Percentiles rank a stretch among this genome's conserved stretches.
Conservation (phyloP, 495 filamentous ascomycete species). For the Aspergillus affinis region DNA sequence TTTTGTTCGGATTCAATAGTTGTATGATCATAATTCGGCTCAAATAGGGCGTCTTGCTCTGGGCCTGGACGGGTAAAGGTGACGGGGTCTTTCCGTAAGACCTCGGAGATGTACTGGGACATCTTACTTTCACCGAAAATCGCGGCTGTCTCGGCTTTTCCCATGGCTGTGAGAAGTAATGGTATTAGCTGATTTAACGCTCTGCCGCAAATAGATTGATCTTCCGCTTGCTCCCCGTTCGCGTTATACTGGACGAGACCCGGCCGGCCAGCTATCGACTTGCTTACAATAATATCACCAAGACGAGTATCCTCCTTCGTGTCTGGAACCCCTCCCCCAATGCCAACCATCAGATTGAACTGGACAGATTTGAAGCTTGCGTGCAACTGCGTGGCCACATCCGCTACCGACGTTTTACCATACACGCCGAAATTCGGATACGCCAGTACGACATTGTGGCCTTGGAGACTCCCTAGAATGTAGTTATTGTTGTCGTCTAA, state of each 20-base stretch:
- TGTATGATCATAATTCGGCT: slow-evolving; percentile 25
- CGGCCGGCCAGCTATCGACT: slow-evolving; percentile 16
- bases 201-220: slow-evolving; percentile 24
- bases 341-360: slow-evolving; percentile 42
- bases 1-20: slow-evolving; percentile 16
- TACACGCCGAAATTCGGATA: slow-evolving; percentile 17
- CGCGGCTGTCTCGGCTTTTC: slow-evolving; percentile 24
- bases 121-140: slow-evolving; percentile 23
- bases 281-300: slow-evolving; percentile 36
- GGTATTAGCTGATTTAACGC: slow-evolving; percentile 26
- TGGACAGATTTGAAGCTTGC: slow-evolving; percentile 33
- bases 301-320: slow-evolving; percentile 32
- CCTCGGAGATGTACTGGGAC: slow-evolving; percentile 23
- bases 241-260: slow-evolving; percentile 29
- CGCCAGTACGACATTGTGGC: slow-evolving; percentile 43
- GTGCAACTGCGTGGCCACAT: slow-evolving; percentile 31
- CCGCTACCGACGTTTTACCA: slow-evolving; percentile 33
- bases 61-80: slow-evolving; percentile 23
- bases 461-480: slow-evolving; percentile 26
- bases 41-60: slow-evolving; percentile 30
- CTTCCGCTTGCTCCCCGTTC: slow-evolving; percentile 15
- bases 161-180: slow-evolving; percentile 28
- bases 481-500: slow-evolving; percentile 24
- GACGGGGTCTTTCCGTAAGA: slow-evolving; percentile 23
- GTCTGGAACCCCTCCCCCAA: slow-evolving; percentile 40